These are phyloP conservation scores for Kandelia obovata DNA, from an alignment of 345 rosid species.

Conservation along the genomic window DNA sequence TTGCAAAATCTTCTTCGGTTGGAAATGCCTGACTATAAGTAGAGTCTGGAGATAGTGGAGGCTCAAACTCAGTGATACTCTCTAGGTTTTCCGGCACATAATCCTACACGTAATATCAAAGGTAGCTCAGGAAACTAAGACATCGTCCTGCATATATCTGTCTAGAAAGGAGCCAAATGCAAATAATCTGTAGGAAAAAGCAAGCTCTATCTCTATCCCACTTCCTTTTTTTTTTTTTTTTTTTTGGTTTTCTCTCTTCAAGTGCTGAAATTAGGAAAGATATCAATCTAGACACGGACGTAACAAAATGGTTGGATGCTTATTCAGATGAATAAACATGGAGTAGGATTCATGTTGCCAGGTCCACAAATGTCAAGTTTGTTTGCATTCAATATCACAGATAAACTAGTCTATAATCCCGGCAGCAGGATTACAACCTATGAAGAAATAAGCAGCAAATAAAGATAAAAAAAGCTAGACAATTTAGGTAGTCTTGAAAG, in stretches of 20 bases:
- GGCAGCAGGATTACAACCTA: background rate
- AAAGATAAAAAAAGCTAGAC: background rate
- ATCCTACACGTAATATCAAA: slow-evolving; percentile 41
- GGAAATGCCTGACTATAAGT: slow-evolving; percentile 64
- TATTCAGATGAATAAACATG: background rate
- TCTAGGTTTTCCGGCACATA: slow-evolving; percentile 73
- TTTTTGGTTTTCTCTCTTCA: too few relatives aligned
- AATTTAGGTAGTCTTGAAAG: background rate
- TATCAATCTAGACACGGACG: too few relatives aligned
- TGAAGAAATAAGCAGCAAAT: background rate
- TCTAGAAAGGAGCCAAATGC: too few relatives aligned
- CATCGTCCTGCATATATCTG: too few relatives aligned
- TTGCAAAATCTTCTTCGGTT: slow-evolving; percentile 62
- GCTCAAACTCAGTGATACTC: slow-evolving; percentile 70
- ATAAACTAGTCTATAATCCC: too few relatives aligned
- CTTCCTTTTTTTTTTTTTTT: too few relatives aligned
- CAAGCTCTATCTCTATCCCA: too few relatives aligned
- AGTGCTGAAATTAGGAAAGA: too few relatives aligned
- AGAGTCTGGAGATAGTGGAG: slow-evolving; percentile 74
- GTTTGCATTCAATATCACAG: too few relatives aligned
- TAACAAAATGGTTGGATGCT: background rate
- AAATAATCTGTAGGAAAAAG: too few relatives aligned
- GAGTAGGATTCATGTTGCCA: background rate
- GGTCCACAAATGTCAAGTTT: background rate
- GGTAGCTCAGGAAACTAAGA: too few relatives aligned